Evolutionary conservation across 371 early-diverging fungal species (phyloP).

Genomic region (Mucor indicus): DNA sequence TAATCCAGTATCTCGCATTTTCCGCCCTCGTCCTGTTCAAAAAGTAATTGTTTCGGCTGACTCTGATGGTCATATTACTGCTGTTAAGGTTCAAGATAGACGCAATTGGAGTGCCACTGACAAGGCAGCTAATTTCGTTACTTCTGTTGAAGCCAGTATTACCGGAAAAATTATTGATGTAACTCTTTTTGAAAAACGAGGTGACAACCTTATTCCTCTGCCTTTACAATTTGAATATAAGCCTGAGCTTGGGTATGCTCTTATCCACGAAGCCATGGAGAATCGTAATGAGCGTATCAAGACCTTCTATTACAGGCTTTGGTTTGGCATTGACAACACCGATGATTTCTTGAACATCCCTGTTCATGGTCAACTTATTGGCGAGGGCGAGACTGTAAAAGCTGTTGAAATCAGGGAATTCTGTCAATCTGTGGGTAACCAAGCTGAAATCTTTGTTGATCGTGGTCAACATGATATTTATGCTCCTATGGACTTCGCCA

Average conservation of each 20-base stretch:
- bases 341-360: slow-evolving; percentile 47
- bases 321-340: slow-evolving; percentile 65
- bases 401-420: slow-evolving; percentile 71
- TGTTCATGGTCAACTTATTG: slow-evolving; percentile 59
- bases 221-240: slow-evolving; percentile 74
- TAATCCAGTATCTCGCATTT: slow-evolving; percentile 74
- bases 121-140: slow-evolving; percentile 47
- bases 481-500: slow-evolving; percentile 92
- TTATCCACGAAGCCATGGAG: slow-evolving; percentile 89
- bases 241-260: slow-evolving; percentile 74
- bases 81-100: slow-evolving; percentile 57
- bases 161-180: no score
- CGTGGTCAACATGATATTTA: slow-evolving; percentile 54
- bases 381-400: slow-evolving; percentile 56
- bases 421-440: slow-evolving; percentile 87
- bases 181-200: slow-evolving; percentile 73
- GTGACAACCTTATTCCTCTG: slow-evolving; percentile 62
- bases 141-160: slow-evolving; percentile 59
- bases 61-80: slow-evolving; percentile 32
- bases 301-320: slow-evolving; percentile 83
- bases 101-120: slow-evolving; percentile 55
- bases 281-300: slow-evolving; percentile 89
- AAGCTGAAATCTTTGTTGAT: slow-evolving; percentile 78
- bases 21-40: slow-evolving; percentile 81
- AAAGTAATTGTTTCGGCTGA: slow-evolving; percentile 61